Evolutionary conservation across 352 stramenopile genomes (phyloP).

Genomic region (Thalassiosira hispida): DNA sequence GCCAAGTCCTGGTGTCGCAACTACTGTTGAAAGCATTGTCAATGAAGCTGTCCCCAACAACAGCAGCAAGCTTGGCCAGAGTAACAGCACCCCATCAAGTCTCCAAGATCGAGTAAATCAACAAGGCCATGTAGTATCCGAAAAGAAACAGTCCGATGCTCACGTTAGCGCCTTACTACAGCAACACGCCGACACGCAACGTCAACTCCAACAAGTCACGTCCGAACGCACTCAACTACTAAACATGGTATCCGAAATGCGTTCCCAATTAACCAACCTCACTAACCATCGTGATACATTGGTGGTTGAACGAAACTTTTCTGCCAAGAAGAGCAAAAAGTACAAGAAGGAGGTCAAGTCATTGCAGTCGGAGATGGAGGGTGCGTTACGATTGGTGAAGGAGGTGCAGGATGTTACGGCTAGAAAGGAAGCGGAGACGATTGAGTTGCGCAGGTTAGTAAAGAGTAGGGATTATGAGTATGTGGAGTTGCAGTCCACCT

Average conservation of each 20-base stretch:
- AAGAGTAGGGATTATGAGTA: background rate
- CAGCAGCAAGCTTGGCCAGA: background rate
- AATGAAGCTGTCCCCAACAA: background rate
- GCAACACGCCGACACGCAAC: constrained; percentile 4
- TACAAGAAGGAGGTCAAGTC: background rate
- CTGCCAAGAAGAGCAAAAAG: background rate
- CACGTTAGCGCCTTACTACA: constrained; percentile 6
- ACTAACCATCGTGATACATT: no score
- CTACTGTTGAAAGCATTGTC: background rate
- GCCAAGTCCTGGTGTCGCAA: background rate
- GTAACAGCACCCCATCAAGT: background rate
- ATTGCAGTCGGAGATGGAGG: constrained; percentile 14
- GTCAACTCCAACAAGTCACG: constrained; percentile 1
- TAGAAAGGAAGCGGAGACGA: constrained; percentile 5
- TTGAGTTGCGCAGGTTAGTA: background rate
- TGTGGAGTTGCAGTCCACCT: background rate
- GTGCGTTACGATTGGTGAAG: background rate
- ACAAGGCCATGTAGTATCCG: background rate
- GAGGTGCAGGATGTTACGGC: constrained; percentile 2
- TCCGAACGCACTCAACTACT: constrained; percentile 9
- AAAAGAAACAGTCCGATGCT: background rate
- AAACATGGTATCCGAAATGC: constrained; percentile 11
- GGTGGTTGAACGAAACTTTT: no score
- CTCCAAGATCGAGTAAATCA: background rate
- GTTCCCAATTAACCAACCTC: constrained; percentile 8